Base-by-base conservation (phyloP, 306 rosid species). In the Oxytropis ochrocephala region DNA sequence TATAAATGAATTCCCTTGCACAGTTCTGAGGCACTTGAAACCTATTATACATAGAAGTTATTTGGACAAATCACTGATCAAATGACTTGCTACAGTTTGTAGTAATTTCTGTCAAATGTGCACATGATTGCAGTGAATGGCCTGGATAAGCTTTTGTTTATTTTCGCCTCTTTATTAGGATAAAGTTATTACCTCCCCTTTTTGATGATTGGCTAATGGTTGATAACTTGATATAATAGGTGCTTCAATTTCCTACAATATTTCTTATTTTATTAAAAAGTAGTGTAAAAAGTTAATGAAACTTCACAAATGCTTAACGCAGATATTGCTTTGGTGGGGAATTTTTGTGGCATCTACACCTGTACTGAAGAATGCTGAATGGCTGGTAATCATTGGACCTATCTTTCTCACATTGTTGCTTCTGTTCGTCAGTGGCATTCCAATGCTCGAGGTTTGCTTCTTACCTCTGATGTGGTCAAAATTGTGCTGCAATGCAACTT, bases 311-410 rank as follows among this genome's bases (percentile, higher is more conserved):
- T 77, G 74, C 76, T 74, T 69, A 24, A 33, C 62, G 49, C 82
- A 94, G 99, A 85, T 94, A 69, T 77, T 88, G 50, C 95, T 94
- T 42, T 94, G 99, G 99, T 94, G 99, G 99, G 99, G 99, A 70
- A 74, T 94, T 38, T 94, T 91, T 75, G 85, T 94, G 76, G 96
- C 91, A 68, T 82, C 99, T 75, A 71, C 87, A 10, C 95, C 97
- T 36, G 78, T 84, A 70, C 76, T 95, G 42, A 44, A 79, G 53
- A 96, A 84, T 56, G 92, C 87, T 67, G 97, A 95, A 82, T 91
- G 97, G 99, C 85, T 91, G 57, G 99, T 89, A 47, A 80, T 95
- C 65, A 42, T 87, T 42, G 99, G 96, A 18, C 97, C 99, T 13
- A 66, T 80, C 81, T 89, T 95, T 72, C 88, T 91, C 70, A 85